Conservation (phyloP, 2,329 filamentous ascomycete genomes). For the Rutstroemia sp. region DNA sequence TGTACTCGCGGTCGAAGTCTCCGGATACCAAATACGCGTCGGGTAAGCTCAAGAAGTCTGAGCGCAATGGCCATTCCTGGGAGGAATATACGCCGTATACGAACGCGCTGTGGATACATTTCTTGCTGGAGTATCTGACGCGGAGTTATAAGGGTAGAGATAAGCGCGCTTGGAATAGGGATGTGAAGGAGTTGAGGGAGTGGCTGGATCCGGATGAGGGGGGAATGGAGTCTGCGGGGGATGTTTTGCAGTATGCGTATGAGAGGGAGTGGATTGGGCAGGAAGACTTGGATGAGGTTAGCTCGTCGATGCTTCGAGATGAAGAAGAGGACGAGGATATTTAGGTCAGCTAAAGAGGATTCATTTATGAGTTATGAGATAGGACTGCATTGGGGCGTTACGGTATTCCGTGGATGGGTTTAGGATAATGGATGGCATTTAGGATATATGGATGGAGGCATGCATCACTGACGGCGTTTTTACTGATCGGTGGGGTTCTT, state of each 20-base stretch:
- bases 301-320: neutral
- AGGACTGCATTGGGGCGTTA: neutral
- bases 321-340: neutral
- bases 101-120: conserved; percentile 59
- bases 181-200: conserved; percentile 35
- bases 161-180: neutral
- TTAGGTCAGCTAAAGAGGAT: neutral
- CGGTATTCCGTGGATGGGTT: no score
- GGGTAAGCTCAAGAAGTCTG: neutral
- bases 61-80: conserved; percentile 36
- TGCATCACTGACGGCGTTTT: neutral
- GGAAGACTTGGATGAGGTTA: conserved; percentile 11
- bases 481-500: neutral
- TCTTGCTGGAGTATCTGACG: conserved; percentile 5
- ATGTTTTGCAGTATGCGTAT: conserved; percentile 17
- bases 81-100: conserved; percentile 49
- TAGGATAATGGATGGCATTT: neutral
- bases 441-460: neutral
- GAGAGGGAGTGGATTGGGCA: conserved; percentile 18
- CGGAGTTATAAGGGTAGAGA: neutral
- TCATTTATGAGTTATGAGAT: neutral
- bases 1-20: conserved; percentile 2
- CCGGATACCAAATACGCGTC: conserved; percentile 14
- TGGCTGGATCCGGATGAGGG: conserved; percentile 38
- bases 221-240: conserved; percentile 17